Evolutionary conservation across 169 alveolate species (phyloP).

Genomic region (Plasmodium inui): DNA sequence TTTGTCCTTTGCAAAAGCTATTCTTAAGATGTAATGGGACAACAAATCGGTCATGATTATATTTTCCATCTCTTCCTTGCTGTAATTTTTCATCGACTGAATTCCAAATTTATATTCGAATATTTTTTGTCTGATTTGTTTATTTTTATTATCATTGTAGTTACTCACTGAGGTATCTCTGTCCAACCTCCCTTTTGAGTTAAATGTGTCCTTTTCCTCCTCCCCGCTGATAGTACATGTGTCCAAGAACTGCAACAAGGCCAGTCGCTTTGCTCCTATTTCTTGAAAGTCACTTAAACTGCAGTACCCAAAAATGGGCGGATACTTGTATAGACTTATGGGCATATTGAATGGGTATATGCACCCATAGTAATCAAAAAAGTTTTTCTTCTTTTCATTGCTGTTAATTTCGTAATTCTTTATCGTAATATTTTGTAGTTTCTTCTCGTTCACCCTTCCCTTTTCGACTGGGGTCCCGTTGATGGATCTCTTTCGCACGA

Average conservation of each 20-base stretch:
- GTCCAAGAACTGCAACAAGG: conserved; percentile 72
- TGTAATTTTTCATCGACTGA: conserved; percentile 78
- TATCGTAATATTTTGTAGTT: conserved; percentile 61
- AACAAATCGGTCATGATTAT: conserved; percentile 84
- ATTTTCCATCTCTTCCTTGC: conserved; percentile 76
- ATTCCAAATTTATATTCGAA: conserved; percentile 82
- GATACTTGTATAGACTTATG: conserved; percentile 77
- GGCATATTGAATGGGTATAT: conserved; percentile 76
- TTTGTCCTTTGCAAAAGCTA: conserved; percentile 85
- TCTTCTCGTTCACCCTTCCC: conserved; percentile 41
- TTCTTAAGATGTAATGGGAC: conserved; percentile 83
- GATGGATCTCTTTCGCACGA: conserved; percentile 53
- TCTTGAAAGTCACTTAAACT: conserved; percentile 86
- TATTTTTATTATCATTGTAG: conserved; percentile 29
- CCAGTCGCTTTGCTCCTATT: conserved; percentile 85
- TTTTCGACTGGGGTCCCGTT: conserved; percentile 34
- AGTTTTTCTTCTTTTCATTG: conserved; percentile 7
- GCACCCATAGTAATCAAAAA: conserved; percentile 60
- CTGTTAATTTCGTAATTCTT: conserved; percentile 60
- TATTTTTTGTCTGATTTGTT: conserved; percentile 71
- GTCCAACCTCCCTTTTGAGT: conserved; percentile 7
- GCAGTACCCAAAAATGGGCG: conserved; percentile 84
- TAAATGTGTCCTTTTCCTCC: conserved; percentile 14
- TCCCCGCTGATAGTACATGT: conserved; percentile 53
- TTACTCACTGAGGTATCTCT: background rate